Evolutionary conservation across 345 rosid species (phyloP).

Genomic region (Cardamine chenopodiifolia): DNA sequence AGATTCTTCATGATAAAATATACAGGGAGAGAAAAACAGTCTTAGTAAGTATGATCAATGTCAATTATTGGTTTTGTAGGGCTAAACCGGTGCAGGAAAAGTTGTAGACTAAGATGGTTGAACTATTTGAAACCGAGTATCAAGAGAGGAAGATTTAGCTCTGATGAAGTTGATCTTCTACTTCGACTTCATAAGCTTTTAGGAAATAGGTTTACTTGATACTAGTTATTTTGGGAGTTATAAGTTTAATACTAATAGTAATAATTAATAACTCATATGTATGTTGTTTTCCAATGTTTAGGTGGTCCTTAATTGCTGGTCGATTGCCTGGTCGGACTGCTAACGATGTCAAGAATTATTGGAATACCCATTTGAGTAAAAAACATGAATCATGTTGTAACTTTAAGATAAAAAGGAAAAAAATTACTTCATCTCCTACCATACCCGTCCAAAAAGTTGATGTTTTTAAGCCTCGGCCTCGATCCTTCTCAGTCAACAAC

Average conservation of each 20-base stretch:
- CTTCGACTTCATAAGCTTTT: conserved; percentile 62
- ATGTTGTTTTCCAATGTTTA: background rate
- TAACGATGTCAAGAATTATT: conserved; percentile 58
- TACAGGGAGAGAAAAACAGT: background rate
- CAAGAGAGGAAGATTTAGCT: conserved; percentile 51
- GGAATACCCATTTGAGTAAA: conserved; percentile 60
- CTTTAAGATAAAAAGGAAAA: conserved; percentile 13
- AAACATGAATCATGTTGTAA: conserved; percentile 35
- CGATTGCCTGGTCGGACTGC: conserved; percentile 59
- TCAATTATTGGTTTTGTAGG: conserved; percentile 43
- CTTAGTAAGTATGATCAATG: background rate
- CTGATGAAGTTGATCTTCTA: conserved; percentile 64
- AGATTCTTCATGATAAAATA: conserved; percentile 26
- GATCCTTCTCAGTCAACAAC: conserved; percentile 28
- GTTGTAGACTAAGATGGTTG: conserved; percentile 68
- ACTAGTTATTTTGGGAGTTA: background rate
- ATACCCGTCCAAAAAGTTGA: conserved; percentile 1
- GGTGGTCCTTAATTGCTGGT: conserved; percentile 65
- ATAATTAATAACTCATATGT: background rate
- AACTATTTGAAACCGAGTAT: conserved; percentile 60
- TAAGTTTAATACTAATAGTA: background rate
- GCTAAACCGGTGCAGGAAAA: conserved; percentile 60
- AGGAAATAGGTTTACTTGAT: conserved; percentile 49
- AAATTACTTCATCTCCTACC: background rate
- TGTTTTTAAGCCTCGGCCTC: conserved; percentile 39